Base-by-base conservation (phyloP, 352 stramenopile species). In the Phytophthora syringae region DNA sequence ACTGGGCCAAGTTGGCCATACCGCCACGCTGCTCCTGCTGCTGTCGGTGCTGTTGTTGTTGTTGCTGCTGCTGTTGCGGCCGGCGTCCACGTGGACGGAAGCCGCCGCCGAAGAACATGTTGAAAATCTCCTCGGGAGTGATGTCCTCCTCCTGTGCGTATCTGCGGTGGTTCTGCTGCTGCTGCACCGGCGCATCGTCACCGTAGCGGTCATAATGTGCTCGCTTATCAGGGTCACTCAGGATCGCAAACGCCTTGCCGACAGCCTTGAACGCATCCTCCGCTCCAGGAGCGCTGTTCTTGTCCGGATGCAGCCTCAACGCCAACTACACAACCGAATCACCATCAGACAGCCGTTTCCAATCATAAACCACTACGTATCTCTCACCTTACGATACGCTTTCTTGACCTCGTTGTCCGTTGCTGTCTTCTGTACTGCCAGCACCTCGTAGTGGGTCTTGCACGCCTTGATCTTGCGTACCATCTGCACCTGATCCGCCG, bases 181-280 rank as follows among this genome's bases (percentile, higher is more conserved):
- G 67, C 28, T 82, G 74, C 50, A 84, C 64, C 0, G 82, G 78
- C 7, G 67, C 70, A 42, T 72, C 77, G 44, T 93, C 85, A 5
- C 86, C 90, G 49, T 86, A 93, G 7, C 78, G 81, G 48, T 97
- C 89, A 56, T 97, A 97, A 57, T 96, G 81, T 40, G 85, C 76
- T 22, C 89, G 86, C 67, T 97, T 97, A 42, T 97, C 82, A 1
- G 83, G 77, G 65, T 97, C 91, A 42, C 89, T 97, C 40, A 97
- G 73, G 21, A 95, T 88, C 9, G 88, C 88, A 77, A 99, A 99
- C 12, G 97, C 97, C 30, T 98, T 93, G 55, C 88, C 88, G 3
- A 96, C 88, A 2, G 88, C 95, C 78, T 99, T 99, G 80, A 99
- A 99, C 25, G 97, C 97, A 64, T 99, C 97, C 69, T 99, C 97